Percentiles rank a stretch among this genome's conserved stretches.
Evolutionary conservation across 2,329 filamentous ascomycete genomes (phyloP).

Genomic region (Fusarium cicatricum): DNA sequence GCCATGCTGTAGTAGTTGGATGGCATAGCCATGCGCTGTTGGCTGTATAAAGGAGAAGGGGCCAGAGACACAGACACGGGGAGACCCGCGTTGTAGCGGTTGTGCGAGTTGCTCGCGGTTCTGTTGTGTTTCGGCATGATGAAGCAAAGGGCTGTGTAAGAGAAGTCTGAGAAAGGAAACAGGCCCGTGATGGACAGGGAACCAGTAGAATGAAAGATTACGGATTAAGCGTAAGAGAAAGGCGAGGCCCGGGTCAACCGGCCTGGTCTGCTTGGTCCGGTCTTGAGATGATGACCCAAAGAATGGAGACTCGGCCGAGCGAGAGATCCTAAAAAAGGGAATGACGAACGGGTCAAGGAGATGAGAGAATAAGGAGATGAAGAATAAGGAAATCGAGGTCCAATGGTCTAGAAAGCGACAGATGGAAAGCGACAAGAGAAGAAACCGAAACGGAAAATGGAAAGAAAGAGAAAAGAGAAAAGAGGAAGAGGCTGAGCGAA

Average conservation of each 20-base stretch:
- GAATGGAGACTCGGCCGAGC: constrained; percentile 30
- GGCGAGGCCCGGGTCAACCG: constrained; percentile 40
- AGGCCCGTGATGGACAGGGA: constrained; percentile 20
- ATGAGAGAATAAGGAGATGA: constrained; percentile 21
- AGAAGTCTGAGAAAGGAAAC: constrained; percentile 20
- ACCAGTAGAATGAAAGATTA: constrained; percentile 34
- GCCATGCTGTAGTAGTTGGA: constrained; percentile 52
- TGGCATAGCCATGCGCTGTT: constrained; percentile 52
- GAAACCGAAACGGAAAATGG: constrained; percentile 39
- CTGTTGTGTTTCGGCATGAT: constrained; percentile 58
- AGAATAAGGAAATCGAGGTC: constrained; percentile 25
- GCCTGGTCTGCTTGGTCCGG: constrained; percentile 34
- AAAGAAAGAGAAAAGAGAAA: constrained; percentile 34
- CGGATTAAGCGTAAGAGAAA: constrained; percentile 40
- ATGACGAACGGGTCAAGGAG: constrained; percentile 27
- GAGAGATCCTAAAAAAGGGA: constrained; percentile 23
- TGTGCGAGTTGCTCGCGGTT: constrained; percentile 48
- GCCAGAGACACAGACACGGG: constrained; percentile 52
- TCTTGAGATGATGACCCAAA: constrained; percentile 28
- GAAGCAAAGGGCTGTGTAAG: constrained; percentile 14
- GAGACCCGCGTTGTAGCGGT: constrained; percentile 44
- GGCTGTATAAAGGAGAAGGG: constrained; percentile 53
- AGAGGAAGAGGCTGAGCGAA: constrained; percentile 32
- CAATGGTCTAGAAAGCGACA: constrained; percentile 38
- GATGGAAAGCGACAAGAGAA: constrained; percentile 39